Percentiles rank a stretch among this genome's conserved stretches.
phyloP scores from a whole-genome alignment of 805 yeast genomes.

The Kuraishia cidri region DNA sequence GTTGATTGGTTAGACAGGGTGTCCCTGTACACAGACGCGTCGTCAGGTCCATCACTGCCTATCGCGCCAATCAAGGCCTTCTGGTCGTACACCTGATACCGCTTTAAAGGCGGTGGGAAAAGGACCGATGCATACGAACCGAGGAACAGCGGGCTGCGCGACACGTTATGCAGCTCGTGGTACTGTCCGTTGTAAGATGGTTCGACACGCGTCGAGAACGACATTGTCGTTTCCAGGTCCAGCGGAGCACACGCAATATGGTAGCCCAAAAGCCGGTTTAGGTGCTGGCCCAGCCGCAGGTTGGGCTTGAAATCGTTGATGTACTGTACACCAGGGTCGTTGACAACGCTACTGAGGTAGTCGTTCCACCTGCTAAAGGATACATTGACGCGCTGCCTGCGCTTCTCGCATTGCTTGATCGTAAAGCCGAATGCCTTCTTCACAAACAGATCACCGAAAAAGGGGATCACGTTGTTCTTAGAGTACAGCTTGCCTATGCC shows the following conservation, averaged over 20 bases:
- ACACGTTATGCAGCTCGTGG: slow-evolving; percentile 28
- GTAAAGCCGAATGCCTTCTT: slow-evolving; percentile 26
- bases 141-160: slow-evolving; percentile 46
- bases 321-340: slow-evolving; percentile 3
- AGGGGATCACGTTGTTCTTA: slow-evolving; percentile 76
- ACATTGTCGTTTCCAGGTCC: slow-evolving; percentile 48
- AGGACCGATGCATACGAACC: slow-evolving; percentile 61
- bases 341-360: slow-evolving; percentile 29
- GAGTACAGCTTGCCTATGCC: slow-evolving; percentile 75
- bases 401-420: slow-evolving; percentile 50
- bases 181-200: slow-evolving; percentile 43
- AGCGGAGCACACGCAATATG: slow-evolving; percentile 31
- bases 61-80: slow-evolving; percentile 45
- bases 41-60: slow-evolving; percentile 22
- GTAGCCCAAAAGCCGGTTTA: slow-evolving; percentile 31
- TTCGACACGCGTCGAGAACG: slow-evolving; percentile 53
- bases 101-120: slow-evolving; percentile 48
- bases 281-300: slow-evolving; percentile 2
- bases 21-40: slow-evolving; percentile 7
- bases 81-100: slow-evolving; percentile 48
- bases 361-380: slow-evolving; percentile 82
- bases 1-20: slow-evolving; percentile 8
- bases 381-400: slow-evolving; percentile 58
- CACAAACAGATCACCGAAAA: slow-evolving; percentile 78
- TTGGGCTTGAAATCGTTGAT: background rate